Conservation (phyloP, 495 filamentous ascomycete species). For the Talaromyces wortmannii region DNA sequence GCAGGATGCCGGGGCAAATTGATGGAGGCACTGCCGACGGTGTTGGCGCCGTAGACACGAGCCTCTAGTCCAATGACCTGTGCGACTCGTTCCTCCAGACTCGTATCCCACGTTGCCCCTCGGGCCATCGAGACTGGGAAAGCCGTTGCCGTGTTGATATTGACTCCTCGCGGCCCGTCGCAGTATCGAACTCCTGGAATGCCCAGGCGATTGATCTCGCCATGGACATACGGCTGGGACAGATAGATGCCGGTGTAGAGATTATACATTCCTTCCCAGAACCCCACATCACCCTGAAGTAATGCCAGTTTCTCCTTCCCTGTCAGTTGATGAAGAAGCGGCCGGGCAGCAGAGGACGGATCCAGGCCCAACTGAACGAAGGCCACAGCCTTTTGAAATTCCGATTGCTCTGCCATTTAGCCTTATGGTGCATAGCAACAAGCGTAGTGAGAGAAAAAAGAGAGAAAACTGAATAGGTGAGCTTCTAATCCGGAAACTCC, state of each 20-base stretch:
- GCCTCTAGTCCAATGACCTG: slow-evolving; percentile 12
- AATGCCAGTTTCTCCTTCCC: slow-evolving; percentile 8
- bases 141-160: slow-evolving; percentile 5
- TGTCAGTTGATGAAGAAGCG: neutral
- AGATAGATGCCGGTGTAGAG: slow-evolving; percentile 9
- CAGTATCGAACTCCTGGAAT: slow-evolving; percentile 9
- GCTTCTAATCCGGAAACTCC: neutral
- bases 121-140: slow-evolving; percentile 13
- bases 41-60: slow-evolving; percentile 10
- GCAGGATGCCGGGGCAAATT: slow-evolving; percentile 13
- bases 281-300: slow-evolving; percentile 12
- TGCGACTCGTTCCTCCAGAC: slow-evolving; percentile 6
- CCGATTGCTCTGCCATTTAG: neutral
- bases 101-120: slow-evolving; percentile 11
- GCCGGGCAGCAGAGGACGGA: neutral
- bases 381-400: neutral
- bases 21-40: slow-evolving; percentile 10
- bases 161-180: slow-evolving; percentile 11
- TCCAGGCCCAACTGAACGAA: neutral
- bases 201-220: slow-evolving; percentile 3
- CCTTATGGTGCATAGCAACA: neutral
- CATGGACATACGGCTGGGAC: slow-evolving; percentile 7
- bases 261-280: slow-evolving; percentile 8
- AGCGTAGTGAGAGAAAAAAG: neutral
- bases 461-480: neutral